Percentiles rank a stretch among this genome's conserved stretches.
Conservation (phyloP, 768 basidiomycete genomes). For the Daedaleopsis sinensis region DNA sequence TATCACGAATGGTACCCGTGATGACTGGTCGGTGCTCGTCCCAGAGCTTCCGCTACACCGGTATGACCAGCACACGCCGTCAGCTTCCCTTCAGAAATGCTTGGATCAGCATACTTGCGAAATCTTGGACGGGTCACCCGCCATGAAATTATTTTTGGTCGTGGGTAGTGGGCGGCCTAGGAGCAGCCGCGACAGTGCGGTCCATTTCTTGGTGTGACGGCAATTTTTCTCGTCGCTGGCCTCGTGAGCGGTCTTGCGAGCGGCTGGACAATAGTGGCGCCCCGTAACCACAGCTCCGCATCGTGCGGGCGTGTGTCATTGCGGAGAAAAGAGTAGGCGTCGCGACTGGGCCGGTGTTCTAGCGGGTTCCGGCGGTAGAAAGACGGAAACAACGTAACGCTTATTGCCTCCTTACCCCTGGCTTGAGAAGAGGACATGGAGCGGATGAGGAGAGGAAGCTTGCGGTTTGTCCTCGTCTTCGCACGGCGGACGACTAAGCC, state of each 20-base stretch:
- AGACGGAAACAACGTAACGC: not conserved
- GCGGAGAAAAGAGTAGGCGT: not conserved
- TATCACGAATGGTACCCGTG: no score
- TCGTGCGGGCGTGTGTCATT: not conserved
- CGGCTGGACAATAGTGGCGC: not conserved
- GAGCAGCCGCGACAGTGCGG: not conserved
- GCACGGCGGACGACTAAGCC: not conserved
- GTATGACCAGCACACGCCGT: not conserved
- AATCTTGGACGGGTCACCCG: not conserved
- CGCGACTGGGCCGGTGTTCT: not conserved
- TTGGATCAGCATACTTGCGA: not conserved
- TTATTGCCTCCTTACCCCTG: not conserved
- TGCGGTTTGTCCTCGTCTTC: not conserved
- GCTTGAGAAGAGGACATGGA: not conserved
- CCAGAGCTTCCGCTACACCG: not conserved
- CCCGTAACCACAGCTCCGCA: not conserved
- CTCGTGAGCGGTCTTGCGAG: not conserved
- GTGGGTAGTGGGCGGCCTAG: conserved; percentile 6
- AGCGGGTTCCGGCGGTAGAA: not conserved
- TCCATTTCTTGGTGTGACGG: not conserved
- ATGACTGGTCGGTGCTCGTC: no score
- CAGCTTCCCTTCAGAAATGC: not conserved
- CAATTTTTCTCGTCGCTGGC: not conserved
- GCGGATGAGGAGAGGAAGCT: not conserved
- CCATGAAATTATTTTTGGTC: conserved; percentile 10